These are phyloP conservation scores for Solanum hybrid DNA, from an alignment of 305 asterid genomes.

Conservation along the genomic window DNA sequence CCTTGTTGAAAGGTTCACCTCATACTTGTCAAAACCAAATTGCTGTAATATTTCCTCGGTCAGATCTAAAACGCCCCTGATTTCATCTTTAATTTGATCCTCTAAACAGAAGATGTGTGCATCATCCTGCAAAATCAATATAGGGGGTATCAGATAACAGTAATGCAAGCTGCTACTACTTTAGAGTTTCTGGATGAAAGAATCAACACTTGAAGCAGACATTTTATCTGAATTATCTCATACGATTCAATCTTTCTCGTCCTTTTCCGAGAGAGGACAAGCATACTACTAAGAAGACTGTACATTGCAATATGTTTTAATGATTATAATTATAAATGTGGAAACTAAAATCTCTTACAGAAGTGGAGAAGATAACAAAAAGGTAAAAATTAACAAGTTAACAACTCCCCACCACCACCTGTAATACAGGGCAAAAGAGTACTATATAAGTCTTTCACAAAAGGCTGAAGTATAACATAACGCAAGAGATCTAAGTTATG, in stretches of 20 bases:
- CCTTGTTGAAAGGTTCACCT: constrained; percentile 90
- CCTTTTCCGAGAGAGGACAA: not conserved
- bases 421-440: not conserved
- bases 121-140: constrained; percentile 63
- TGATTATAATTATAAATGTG: not conserved
- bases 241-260: not conserved
- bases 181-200: not conserved
- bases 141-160: not conserved
- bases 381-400: not conserved
- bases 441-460: not conserved
- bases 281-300: not conserved
- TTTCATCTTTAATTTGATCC: constrained; percentile 88
- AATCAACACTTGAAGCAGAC: not conserved
- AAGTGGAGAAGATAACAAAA: not conserved
- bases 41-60: constrained; percentile 82
- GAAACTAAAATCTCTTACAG: not conserved
- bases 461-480: not conserved
- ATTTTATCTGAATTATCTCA: not conserved
- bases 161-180: not conserved
- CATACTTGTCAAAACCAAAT: constrained; percentile 83
- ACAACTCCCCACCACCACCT: not conserved
- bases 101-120: constrained; percentile 96
- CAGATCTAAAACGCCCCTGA: constrained; percentile 84
- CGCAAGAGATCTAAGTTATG: not conserved
- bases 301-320: not conserved